phyloP scores from a whole-genome alignment of 768 basidiomycete species.

The Xerocomus brunneocitrinus region DNA sequence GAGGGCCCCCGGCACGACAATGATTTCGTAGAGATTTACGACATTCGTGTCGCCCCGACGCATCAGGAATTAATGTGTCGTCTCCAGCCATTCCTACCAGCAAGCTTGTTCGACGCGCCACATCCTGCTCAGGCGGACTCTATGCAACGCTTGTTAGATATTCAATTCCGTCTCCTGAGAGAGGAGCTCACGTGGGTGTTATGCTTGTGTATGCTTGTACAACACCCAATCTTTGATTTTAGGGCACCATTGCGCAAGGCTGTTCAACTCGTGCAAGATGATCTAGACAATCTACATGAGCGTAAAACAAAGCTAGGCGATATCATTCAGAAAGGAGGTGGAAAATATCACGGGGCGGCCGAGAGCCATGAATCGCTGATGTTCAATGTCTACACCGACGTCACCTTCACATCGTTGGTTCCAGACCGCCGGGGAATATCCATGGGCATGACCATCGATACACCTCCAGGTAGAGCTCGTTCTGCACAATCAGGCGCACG shows the following conservation, averaged over 20 bases:
- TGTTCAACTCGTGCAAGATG: constrained; percentile 45
- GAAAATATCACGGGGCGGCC: constrained; percentile 47
- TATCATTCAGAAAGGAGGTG: constrained; percentile 50
- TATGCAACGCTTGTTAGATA: constrained; percentile 65
- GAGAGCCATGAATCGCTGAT: constrained; percentile 45
- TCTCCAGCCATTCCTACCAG: constrained; percentile 55
- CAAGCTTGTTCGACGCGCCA: constrained; percentile 53
- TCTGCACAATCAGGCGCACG: constrained; percentile 36
- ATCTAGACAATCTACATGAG: constrained; percentile 28
- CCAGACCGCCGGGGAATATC: constrained; percentile 53
- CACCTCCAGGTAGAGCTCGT: constrained; percentile 57
- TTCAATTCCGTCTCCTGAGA: constrained; percentile 69
- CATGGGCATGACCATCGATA: constrained; percentile 40
- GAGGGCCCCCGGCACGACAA: constrained; percentile 67
- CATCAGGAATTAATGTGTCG: constrained; percentile 55
- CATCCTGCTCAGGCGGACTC: constrained; percentile 54
- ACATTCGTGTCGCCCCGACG: constrained; percentile 69
- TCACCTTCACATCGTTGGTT: constrained; percentile 41
- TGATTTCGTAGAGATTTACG: constrained; percentile 48
- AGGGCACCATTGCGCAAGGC: constrained; percentile 53
- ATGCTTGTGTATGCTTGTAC: not conserved
- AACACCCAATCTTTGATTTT: not conserved
- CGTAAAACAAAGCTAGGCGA: constrained; percentile 39
- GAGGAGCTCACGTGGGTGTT: constrained; percentile 61
- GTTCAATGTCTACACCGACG: constrained; percentile 61